Evolutionary conservation across 179 eudicot species (phyloP).

Genomic region (Drosera spatulata): DNA sequence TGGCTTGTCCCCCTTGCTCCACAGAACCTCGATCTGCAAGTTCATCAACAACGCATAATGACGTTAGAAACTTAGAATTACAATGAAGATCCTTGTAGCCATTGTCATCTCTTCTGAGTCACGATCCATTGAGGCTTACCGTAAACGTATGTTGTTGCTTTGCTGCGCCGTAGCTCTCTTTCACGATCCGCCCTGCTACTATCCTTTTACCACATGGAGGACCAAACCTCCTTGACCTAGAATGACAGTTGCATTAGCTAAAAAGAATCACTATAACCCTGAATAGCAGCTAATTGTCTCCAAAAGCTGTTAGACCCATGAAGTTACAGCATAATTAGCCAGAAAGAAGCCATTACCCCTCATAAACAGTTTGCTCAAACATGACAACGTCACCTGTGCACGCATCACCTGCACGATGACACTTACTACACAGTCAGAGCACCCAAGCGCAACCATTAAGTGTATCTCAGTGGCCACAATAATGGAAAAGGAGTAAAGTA

Average conservation of each 20-base stretch:
- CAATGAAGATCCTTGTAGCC: no score
- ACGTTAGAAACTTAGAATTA: not conserved
- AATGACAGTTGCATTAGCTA: no score
- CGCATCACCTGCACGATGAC: conserved; percentile 65
- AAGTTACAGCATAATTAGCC: not conserved
- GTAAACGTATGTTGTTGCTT: conserved; percentile 94
- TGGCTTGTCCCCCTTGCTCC: conserved; percentile 80
- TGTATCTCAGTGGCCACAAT: not conserved
- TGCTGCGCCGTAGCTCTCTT: conserved; percentile 91
- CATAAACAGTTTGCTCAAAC: conserved; percentile 81
- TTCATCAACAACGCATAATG: not conserved
- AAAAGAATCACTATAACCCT: no score
- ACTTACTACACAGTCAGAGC: not conserved
- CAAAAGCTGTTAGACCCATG: no score
- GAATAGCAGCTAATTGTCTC: no score
- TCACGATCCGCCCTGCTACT: conserved; percentile 76
- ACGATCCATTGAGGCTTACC: conserved; percentile 20
- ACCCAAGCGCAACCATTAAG: not conserved
- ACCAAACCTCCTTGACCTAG: conserved; percentile 12
- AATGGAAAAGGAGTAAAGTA: not conserved
- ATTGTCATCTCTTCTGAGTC: not conserved
- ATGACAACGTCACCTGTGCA: conserved; percentile 74
- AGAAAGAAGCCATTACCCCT: conserved; percentile 31
- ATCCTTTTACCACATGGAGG: conserved; percentile 64
- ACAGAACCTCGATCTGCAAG: conserved; percentile 66